These are phyloP conservation scores for Fomitopsis serialis DNA, from an alignment of 768 basidiomycete genomes.

Conservation along the genomic window DNA sequence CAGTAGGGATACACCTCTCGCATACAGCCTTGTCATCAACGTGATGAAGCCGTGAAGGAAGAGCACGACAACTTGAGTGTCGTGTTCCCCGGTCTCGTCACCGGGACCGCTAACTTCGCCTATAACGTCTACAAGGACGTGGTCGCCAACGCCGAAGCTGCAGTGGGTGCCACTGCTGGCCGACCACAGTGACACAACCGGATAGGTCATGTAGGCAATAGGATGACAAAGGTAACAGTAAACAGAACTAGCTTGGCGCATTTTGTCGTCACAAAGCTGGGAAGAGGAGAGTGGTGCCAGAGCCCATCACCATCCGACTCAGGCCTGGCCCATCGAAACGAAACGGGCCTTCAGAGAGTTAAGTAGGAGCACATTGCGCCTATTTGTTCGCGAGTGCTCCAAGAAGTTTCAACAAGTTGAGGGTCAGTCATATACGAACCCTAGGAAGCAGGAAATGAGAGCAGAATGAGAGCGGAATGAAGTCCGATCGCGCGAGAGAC, in stretches of 20 bases:
- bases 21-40: slow-evolving; percentile 52
- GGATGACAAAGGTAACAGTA: slow-evolving; percentile 42
- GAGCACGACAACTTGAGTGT: slow-evolving; percentile 51
- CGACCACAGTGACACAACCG: slow-evolving; percentile 40
- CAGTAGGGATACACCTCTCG: slow-evolving; percentile 50
- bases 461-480: too few species aligned
- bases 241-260: slow-evolving; percentile 49
- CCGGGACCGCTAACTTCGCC: slow-evolving; percentile 33
- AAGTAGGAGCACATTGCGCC: too few species aligned
- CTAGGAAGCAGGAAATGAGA: too few species aligned
- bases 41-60: slow-evolving; percentile 48
- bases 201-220: slow-evolving; percentile 67
- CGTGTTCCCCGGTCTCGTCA: slow-evolving; percentile 40
- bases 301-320: slow-evolving; percentile 34
- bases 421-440: too few species aligned
- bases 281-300: slow-evolving; percentile 54
- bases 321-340: too few species aligned
- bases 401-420: too few species aligned
- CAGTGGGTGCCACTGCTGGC: slow-evolving; percentile 60
- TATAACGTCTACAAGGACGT: slow-evolving; percentile 63
- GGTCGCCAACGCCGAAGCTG: slow-evolving; percentile 53
- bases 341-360: too few species aligned
- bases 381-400: too few species aligned
- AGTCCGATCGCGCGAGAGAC: too few species aligned
- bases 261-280: slow-evolving; percentile 57